Evolutionary conservation across 1,284 basidiomycete genomes (phyloP).

Genomic region (Tetrapyrgos nigripes): DNA sequence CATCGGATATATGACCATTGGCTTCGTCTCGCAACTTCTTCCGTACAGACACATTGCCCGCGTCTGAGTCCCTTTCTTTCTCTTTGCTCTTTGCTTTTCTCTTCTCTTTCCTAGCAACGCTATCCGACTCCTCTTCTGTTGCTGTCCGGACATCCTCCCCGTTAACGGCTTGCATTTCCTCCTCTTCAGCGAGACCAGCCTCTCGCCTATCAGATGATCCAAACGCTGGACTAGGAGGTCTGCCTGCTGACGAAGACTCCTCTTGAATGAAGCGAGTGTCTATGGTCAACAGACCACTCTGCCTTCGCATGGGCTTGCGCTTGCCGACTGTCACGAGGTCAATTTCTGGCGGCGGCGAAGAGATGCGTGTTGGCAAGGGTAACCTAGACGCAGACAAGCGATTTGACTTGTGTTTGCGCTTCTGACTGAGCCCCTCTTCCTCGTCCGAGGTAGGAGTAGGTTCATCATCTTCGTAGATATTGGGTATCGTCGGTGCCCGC

Average conservation of each 20-base stretch:
- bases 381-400: conserved; percentile 48
- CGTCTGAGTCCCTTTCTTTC: conserved; percentile 2
- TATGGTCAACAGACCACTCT: conserved; percentile 67
- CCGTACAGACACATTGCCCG: conserved; percentile 12
- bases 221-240: conserved; percentile 68
- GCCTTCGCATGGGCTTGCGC: conserved; percentile 62
- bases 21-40: conserved; percentile 48
- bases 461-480: conserved; percentile 75
- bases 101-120: conserved; percentile 10
- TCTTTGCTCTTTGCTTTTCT: conserved; percentile 8
- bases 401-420: conserved; percentile 47
- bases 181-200: conserved; percentile 62
- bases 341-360: conserved; percentile 46
- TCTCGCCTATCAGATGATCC: conserved; percentile 65
- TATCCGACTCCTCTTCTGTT: conserved; percentile 2
- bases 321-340: conserved; percentile 41
- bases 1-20: conserved; percentile 33
- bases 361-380: conserved; percentile 49
- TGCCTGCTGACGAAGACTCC: conserved; percentile 47
- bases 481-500: conserved; percentile 68
- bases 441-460: conserved; percentile 45
- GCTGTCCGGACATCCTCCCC: neutral
- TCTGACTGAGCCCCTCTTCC: conserved; percentile 44
- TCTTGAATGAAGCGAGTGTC: conserved; percentile 27
- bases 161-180: conserved; percentile 53